Evolutionary conservation across 139 green algal genomes (phyloP).

Genomic region (Zygnema circumcarinatum): DNA sequence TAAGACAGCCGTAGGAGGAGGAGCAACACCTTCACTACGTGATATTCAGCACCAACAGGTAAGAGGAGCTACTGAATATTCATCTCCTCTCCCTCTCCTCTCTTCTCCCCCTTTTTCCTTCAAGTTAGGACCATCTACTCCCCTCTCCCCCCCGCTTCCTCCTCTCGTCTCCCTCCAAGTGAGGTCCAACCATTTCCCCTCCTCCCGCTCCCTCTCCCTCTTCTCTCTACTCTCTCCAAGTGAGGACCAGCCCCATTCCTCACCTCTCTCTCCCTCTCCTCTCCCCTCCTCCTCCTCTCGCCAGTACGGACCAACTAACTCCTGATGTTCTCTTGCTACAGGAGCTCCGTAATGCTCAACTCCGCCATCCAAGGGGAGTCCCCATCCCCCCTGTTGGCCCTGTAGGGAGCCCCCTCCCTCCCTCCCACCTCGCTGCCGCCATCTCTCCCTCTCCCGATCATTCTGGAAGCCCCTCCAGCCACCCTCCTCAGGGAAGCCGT

Average conservation of each 20-base stretch:
- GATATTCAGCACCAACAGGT: constrained; percentile 54
- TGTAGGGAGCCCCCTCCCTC: background rate
- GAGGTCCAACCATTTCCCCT: background rate
- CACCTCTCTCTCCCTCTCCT: background rate
- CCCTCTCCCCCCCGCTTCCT: background rate
- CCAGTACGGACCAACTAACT: background rate
- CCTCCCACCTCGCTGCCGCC: background rate
- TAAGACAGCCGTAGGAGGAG: background rate
- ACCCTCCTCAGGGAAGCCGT: background rate
- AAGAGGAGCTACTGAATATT: too few species aligned
- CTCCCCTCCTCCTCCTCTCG: background rate
- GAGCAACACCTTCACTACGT: constrained; percentile 6
- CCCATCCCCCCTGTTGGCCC: background rate
- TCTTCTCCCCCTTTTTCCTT: background rate
- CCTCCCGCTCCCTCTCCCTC: background rate
- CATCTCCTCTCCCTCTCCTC: background rate
- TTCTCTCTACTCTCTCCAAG: background rate
- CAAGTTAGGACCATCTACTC: background rate
- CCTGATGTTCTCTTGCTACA: background rate
- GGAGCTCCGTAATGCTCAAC: background rate
- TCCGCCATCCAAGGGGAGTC: background rate
- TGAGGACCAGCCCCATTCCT: background rate
- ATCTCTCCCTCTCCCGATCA: background rate
- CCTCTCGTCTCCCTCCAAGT: background rate
- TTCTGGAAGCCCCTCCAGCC: background rate